phyloP scores from a whole-genome alignment of 148 eudicot species.

The Heliosperma pusillum region DNA sequence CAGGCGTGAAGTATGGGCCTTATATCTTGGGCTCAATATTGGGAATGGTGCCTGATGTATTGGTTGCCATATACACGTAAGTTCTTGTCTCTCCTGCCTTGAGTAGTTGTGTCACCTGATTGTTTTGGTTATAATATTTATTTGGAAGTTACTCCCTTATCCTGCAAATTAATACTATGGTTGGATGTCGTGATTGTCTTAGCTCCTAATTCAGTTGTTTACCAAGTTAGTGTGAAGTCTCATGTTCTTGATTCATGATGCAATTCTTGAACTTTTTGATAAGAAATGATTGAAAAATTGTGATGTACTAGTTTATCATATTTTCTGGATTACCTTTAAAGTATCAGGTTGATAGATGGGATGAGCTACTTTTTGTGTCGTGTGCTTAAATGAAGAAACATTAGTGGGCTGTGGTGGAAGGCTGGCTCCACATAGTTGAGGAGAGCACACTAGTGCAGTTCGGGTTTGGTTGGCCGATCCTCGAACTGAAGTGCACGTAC shows the following conservation, averaged over 20 bases:
- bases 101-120: not conserved
- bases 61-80: conserved; percentile 90
- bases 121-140: not conserved
- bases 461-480: too few relatives aligned
- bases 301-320: not conserved
- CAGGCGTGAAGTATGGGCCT: conserved; percentile 82
- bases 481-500: too few relatives aligned
- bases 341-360: too few relatives aligned
- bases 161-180: too few relatives aligned
- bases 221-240: not conserved
- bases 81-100: conserved; percentile 25
- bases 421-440: too few relatives aligned
- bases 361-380: too few relatives aligned
- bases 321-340: too few relatives aligned
- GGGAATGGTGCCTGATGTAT: conserved; percentile 86
- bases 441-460: too few relatives aligned
- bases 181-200: not conserved
- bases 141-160: not conserved
- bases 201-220: not conserved
- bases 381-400: too few relatives aligned
- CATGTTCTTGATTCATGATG: not conserved
- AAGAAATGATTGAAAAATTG: too few relatives aligned
- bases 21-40: conserved; percentile 70
- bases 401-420: too few relatives aligned
- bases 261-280: too few relatives aligned